A percentile compares a stretch with the other conserved stretches of the same genome.
Evolutionary conservation across 371 early-diverging fungal species (phyloP).

Genomic region (Apophysomyces variabilis): DNA sequence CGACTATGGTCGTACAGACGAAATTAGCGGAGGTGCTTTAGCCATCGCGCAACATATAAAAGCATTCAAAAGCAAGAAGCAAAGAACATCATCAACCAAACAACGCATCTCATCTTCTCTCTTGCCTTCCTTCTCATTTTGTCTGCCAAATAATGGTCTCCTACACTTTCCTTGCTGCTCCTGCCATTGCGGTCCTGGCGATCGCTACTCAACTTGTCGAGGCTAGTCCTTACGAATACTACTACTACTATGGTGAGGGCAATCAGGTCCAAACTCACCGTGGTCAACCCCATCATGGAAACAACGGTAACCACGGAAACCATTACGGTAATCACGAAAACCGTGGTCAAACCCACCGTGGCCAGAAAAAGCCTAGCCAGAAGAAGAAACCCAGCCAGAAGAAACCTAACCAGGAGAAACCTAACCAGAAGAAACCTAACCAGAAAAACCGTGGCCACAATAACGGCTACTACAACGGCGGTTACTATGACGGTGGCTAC

Average conservation of each 20-base stretch:
- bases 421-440: too few species aligned
- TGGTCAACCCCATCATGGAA: not conserved
- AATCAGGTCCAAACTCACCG: not conserved
- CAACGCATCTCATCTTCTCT: not conserved
- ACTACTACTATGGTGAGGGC: not conserved
- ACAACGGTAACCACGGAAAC: not conserved
- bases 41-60: not conserved
- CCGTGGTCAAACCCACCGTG: not conserved
- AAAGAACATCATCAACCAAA: not conserved
- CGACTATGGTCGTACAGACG: not conserved
- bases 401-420: too few species aligned
- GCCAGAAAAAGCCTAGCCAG: not conserved
- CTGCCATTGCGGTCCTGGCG: conserved; percentile 11
- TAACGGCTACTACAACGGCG: too few species aligned
- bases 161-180: conserved; percentile 8
- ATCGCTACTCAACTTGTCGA: conserved; percentile 14
- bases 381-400: not conserved
- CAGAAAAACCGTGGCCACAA: too few species aligned
- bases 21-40: not conserved
- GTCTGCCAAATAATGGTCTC: conserved; percentile 4
- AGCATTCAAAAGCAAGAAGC: not conserved
- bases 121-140: not conserved
- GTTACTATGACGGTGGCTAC: too few species aligned
- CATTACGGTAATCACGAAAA: not conserved
- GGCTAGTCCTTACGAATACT: not conserved